Conservation (phyloP, 495 filamentous ascomycete genomes). For the Echria macrotheca region DNA sequence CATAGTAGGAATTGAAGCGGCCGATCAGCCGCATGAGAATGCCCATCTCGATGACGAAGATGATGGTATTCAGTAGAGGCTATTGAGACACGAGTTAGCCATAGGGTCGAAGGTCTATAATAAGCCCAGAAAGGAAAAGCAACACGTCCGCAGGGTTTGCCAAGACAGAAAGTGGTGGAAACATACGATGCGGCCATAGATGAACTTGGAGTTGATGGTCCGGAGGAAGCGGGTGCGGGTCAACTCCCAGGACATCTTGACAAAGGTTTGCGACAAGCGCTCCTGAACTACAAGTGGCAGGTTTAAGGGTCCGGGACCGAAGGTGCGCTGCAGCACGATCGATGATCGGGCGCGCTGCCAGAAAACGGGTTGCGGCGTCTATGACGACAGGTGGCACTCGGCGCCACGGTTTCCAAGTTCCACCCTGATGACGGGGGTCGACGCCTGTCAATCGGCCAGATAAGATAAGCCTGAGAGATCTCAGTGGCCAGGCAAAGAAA, state of each 20-base stretch:
- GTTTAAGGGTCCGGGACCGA: background rate
- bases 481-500: background rate
- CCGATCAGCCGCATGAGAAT: conserved; percentile 72
- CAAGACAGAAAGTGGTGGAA: conserved; percentile 15
- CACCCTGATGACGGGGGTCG: background rate
- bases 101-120: background rate
- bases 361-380: background rate
- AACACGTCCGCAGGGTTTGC: conserved; percentile 8
- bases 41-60: conserved; percentile 84
- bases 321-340: background rate
- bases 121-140: background rate
- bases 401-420: background rate
- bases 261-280: background rate
- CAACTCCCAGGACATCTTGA: conserved; percentile 49
- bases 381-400: background rate
- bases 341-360: background rate
- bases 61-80: conserved; percentile 81
- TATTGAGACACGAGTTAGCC: conserved; percentile 30
- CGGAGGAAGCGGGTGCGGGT: conserved; percentile 58
- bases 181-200: conserved; percentile 76
- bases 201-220: conserved; percentile 68
- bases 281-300: background rate
- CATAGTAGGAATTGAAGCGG: conserved; percentile 92
- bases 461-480: background rate
- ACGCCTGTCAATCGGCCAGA: background rate